Percentiles rank a stretch among this genome's conserved stretches.
Evolutionary conservation across 768 basidiomycete species (phyloP).

Genomic region (Paxillus involutus): DNA sequence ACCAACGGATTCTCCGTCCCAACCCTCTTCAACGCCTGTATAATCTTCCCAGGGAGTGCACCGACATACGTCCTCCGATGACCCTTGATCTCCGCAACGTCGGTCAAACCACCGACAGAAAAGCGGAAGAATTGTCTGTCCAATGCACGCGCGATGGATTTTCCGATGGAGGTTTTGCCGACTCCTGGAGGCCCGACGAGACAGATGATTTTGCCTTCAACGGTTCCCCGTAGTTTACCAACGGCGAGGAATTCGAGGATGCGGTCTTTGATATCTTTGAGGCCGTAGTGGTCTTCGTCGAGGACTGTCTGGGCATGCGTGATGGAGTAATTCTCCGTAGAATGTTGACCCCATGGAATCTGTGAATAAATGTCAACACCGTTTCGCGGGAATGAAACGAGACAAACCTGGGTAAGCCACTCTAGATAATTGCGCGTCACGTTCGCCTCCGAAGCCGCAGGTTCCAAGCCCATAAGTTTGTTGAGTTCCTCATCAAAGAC

Average conservation of each 20-base stretch:
- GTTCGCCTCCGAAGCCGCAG: constrained; percentile 89
- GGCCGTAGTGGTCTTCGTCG: constrained; percentile 94
- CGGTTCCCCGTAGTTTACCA: constrained; percentile 90
- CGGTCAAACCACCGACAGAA: constrained; percentile 93
- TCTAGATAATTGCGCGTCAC: constrained; percentile 95
- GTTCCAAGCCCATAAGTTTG: constrained; percentile 88
- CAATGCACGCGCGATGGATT: constrained; percentile 89
- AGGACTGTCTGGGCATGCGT: constrained; percentile 77
- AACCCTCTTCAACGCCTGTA: constrained; percentile 90
- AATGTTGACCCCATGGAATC: constrained; percentile 97
- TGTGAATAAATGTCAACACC: constrained; percentile 27
- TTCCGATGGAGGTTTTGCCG: constrained; percentile 95
- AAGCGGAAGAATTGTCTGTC: constrained; percentile 94
- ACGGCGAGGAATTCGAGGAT: constrained; percentile 96
- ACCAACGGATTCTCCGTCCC: constrained; percentile 94
- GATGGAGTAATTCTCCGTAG: constrained; percentile 90
- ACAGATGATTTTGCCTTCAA: constrained; percentile 97
- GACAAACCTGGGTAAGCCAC: constrained; percentile 77
- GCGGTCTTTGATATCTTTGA: constrained; percentile 89
- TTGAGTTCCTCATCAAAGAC: constrained; percentile 95
- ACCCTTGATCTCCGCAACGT: constrained; percentile 99
- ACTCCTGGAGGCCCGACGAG: constrained; percentile 97
- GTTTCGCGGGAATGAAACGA: neutral
- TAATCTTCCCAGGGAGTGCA: constrained; percentile 92
- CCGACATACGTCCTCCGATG: constrained; percentile 97